Percentiles rank a stretch among this genome's conserved stretches.
phyloP scores from a whole-genome alignment of 1,284 basidiomycete genomes.

The Heterobasidion annosum region DNA sequence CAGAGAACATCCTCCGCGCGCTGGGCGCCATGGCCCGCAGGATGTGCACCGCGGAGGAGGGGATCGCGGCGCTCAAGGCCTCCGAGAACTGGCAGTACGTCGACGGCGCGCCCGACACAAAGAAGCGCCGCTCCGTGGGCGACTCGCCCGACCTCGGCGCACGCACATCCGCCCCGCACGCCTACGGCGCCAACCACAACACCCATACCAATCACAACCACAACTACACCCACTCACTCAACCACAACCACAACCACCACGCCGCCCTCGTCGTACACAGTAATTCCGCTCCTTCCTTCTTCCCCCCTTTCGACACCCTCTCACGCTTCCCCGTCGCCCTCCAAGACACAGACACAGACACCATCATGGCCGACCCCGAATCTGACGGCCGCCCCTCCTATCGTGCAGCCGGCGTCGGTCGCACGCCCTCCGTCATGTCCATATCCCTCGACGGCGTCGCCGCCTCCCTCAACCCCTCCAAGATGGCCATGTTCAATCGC shows the following conservation, averaged over 20 bases:
- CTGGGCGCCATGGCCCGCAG: constrained; percentile 44
- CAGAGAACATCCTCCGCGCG: constrained; percentile 49
- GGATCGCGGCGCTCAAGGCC: constrained; percentile 27
- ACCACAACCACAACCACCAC: neutral
- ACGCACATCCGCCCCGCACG: constrained; percentile 10
- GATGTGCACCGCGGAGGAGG: constrained; percentile 54
- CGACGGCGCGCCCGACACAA: constrained; percentile 28
- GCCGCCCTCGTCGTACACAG: neutral
- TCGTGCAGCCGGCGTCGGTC: constrained; percentile 6
- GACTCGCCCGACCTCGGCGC: constrained; percentile 23
- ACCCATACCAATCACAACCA: neutral
- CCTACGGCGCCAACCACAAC: neutral
- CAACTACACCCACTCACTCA: constrained; percentile 4
- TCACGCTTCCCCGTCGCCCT: neutral
- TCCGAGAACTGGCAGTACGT: constrained; percentile 24
- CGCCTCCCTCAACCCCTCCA: constrained; percentile 25
- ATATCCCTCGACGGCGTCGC: constrained; percentile 36
- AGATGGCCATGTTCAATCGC: constrained; percentile 13
- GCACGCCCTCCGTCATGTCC: constrained; percentile 22
- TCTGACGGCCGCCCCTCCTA: constrained; percentile 14
- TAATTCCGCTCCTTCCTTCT: constrained; percentile 13
- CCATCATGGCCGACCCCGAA: constrained; percentile 13
- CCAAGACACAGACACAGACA: constrained; percentile 13
- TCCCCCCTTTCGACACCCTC: constrained; percentile 14
- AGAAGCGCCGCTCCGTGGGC: constrained; percentile 41